Percentiles rank a stretch among this genome's conserved stretches.
Conservation (phyloP, 257 asterid genomes). For the Catharanthus roseus region DNA sequence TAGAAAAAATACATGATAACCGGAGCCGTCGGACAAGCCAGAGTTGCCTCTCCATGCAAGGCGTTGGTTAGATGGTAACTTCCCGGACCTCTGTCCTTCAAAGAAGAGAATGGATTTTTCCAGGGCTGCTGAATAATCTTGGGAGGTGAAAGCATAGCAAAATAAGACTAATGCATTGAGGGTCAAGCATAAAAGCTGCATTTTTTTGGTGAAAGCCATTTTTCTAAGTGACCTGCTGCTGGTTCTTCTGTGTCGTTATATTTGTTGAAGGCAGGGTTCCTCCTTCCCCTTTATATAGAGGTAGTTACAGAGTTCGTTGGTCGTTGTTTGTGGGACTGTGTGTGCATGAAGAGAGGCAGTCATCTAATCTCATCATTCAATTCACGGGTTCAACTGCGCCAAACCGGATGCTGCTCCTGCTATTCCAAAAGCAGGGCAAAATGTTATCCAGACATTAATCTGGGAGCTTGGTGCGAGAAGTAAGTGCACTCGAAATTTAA, state of each 20-base stretch:
- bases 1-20: constrained; percentile 47
- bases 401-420: constrained; percentile 31
- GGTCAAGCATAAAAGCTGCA: constrained; percentile 23
- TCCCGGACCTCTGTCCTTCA: constrained; percentile 86
- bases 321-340: constrained; percentile 10
- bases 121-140: constrained; percentile 57
- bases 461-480: too few species aligned
- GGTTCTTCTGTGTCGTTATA: not conserved
- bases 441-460: too few species aligned
- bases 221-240: not conserved
- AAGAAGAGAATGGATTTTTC: constrained; percentile 64
- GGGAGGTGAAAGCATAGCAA: constrained; percentile 51
- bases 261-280: not conserved
- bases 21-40: constrained; percentile 64
- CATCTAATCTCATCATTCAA: constrained; percentile 8
- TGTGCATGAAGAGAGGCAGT: constrained; percentile 17
- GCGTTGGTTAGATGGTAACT: constrained; percentile 49
- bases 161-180: constrained; percentile 18
- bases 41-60: constrained; percentile 66
- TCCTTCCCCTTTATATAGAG: constrained; percentile 27
- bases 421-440: constrained; percentile 13
- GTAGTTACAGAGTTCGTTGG: constrained; percentile 43
- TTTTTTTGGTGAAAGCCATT: constrained; percentile 23
- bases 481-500: too few species aligned
- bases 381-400: constrained; percentile 72